These are phyloP conservation scores for Kwoniella botswanensis DNA, from an alignment of 768 basidiomycete genomes.

Conservation along the genomic window DNA sequence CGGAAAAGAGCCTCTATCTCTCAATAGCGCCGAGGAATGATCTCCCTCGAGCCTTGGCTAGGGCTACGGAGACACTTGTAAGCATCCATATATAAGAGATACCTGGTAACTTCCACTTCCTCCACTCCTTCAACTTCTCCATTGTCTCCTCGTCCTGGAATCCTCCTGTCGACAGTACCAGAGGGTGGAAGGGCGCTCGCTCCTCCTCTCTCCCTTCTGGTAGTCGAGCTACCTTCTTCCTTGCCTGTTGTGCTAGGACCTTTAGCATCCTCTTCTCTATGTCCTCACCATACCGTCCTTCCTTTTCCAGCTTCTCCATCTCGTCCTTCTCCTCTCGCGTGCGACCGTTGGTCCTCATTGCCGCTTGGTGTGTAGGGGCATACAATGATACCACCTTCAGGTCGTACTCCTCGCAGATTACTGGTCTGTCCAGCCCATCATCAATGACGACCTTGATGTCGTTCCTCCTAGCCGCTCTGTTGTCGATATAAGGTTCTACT, in stretches of 20 bases:
- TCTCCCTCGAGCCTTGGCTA: conserved; percentile 7
- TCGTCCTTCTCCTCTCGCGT: no score
- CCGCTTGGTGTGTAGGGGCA: no score
- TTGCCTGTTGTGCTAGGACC: conserved; percentile 10
- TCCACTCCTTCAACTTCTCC: conserved; percentile 8
- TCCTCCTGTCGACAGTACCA: conserved; percentile 13
- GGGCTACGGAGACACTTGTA: background rate
- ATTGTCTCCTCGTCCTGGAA: conserved; percentile 1
- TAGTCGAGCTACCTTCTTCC: background rate
- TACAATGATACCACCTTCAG: no score
- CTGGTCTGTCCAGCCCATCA: no score
- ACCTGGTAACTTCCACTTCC: conserved; percentile 7
- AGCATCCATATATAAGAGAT: conserved; percentile 1
- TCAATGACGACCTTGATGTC: no score
- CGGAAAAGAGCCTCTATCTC: background rate
- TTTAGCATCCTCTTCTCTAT: no score
- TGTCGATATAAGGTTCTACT: no score
- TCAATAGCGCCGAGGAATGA: background rate
- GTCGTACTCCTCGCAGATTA: no score
- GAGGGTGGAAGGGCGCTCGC: background rate
- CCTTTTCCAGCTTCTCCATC: no score
- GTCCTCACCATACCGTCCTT: no score
- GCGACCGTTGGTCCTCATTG: no score
- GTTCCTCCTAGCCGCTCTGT: no score
- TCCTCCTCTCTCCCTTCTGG: background rate